Conservation (phyloP, 257 asterid species). For the Gentiana dahurica region DNA sequence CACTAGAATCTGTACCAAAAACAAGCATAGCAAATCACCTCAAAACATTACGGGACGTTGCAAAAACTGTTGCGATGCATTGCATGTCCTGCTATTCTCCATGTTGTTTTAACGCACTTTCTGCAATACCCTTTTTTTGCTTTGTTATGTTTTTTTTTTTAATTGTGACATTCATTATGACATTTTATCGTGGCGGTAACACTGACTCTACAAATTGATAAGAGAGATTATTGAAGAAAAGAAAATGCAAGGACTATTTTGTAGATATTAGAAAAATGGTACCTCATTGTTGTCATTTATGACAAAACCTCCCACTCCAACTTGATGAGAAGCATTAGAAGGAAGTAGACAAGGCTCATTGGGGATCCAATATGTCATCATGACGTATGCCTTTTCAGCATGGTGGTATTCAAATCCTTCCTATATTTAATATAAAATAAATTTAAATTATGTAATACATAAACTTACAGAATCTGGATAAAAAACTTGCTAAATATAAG, state of each 20-base stretch:
- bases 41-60: background rate
- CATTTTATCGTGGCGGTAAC: too few species aligned
- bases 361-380: conserved; percentile 88
- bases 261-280: background rate
- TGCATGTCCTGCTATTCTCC: too few species aligned
- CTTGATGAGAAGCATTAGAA: conserved; percentile 84
- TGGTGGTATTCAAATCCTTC: conserved; percentile 85
- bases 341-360: conserved; percentile 74
- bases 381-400: conserved; percentile 62
- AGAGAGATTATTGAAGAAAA: too few species aligned
- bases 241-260: too few species aligned
- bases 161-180: too few species aligned
- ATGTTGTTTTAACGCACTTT: too few species aligned
- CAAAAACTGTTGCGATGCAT: too few species aligned
- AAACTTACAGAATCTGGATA: background rate
- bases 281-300: conserved; percentile 66
- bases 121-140: too few species aligned
- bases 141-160: too few species aligned
- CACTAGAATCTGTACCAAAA: conserved; percentile 49
- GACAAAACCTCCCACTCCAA: conserved; percentile 81
- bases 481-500: background rate
- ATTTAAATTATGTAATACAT: background rate
- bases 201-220: too few species aligned
- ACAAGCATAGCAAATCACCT: too few species aligned
- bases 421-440: conserved; percentile 15